Evolutionary conservation across 345 rosid species (phyloP).

Genomic region (Salix udensis): DNA sequence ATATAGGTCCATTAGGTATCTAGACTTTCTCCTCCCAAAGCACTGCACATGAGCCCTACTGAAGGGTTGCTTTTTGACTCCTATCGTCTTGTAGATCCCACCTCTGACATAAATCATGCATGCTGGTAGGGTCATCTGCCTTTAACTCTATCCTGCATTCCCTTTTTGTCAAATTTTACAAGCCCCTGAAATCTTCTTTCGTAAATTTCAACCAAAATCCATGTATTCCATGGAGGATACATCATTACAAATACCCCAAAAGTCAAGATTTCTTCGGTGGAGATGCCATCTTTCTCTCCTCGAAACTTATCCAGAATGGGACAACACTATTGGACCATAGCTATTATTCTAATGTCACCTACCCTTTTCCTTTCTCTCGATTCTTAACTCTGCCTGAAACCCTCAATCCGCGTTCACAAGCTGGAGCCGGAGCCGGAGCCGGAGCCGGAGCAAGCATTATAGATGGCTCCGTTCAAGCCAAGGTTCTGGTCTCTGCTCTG

Average conservation of each 20-base stretch:
- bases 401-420: no score
- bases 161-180: background rate
- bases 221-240: no score
- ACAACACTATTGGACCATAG: no score
- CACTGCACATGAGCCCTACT: background rate
- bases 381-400: no score
- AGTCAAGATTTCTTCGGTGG: conserved; percentile 9
- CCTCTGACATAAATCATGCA: background rate
- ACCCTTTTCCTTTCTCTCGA: no score
- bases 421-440: no score
- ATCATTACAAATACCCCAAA: background rate
- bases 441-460: no score
- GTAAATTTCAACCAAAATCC: no score
- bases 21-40: background rate
- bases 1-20: background rate
- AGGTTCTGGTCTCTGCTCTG: no score
- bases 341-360: no score
- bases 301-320: background rate
- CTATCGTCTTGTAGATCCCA: background rate
- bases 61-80: conserved; percentile 2
- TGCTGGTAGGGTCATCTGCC: background rate
- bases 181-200: background rate
- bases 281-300: background rate
- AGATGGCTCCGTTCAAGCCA: no score
- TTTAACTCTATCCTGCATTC: background rate